These are phyloP conservation scores for Eucalyptus regnans DNA, from an alignment of 345 rosid species.

Conservation along the genomic window DNA sequence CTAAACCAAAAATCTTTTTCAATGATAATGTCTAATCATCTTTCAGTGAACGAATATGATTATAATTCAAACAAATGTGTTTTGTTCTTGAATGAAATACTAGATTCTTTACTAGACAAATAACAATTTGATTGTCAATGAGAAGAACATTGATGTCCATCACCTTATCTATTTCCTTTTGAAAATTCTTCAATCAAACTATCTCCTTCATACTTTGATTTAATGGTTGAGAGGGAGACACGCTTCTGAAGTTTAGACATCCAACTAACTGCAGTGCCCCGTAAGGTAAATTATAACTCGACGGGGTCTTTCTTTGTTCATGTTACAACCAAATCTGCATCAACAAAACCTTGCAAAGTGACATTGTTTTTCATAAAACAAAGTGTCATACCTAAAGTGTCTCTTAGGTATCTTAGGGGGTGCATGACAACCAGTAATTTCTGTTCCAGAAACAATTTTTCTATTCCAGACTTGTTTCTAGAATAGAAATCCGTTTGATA, in stretches of 20 bases:
- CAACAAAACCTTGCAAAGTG: no score
- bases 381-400: no score
- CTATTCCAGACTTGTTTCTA: no score
- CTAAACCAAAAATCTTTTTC: neutral
- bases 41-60: neutral
- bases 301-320: no score
- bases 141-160: neutral
- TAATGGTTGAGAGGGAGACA: neutral
- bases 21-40: neutral
- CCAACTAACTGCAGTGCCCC: rapidly evolving
- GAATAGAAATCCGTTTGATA: no score
- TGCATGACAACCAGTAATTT: no score
- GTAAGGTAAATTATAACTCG: neutral
- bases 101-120: neutral
- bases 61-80: neutral
- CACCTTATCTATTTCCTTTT: neutral
- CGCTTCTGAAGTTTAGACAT: neutral
- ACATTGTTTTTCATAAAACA: no score
- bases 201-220: neutral
- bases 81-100: neutral
- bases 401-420: no score
- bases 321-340: no score
- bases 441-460: no score
- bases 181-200: neutral
- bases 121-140: neutral